phyloP scores from a whole-genome alignment of 345 rosid genomes.

The Combretum micranthum region DNA sequence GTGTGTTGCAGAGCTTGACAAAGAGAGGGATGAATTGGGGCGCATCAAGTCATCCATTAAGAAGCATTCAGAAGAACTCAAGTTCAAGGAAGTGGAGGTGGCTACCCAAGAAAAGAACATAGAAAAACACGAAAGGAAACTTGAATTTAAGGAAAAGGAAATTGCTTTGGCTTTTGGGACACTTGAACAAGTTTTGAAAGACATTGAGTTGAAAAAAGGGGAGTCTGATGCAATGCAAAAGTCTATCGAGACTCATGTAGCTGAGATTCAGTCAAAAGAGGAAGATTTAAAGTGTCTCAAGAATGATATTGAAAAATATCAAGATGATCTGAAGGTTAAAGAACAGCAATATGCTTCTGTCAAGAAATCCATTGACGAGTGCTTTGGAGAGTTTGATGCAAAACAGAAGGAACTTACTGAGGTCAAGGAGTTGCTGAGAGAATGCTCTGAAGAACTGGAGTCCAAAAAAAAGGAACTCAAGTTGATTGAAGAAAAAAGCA shows the following conservation, averaged over 20 bases:
- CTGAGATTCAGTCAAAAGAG: too few relatives aligned
- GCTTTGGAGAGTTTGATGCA: too few relatives aligned
- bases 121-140: neutral
- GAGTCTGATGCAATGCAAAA: too few relatives aligned
- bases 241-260: too few relatives aligned
- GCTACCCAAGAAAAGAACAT: neutral
- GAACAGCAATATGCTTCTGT: conserved; percentile 2
- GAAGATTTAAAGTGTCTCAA: conserved; percentile 1
- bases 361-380: too few relatives aligned
- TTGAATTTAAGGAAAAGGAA: neutral
- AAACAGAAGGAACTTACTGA: too few relatives aligned
- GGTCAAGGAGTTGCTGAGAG: too few relatives aligned
- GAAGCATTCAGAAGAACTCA: conserved; percentile 1
- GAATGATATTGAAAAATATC: conserved; percentile 4
- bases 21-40: neutral
- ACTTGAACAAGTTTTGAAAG: too few relatives aligned
- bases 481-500: conserved; percentile 1
- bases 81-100: conserved; percentile 5
- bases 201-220: neutral
- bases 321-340: conserved; percentile 4
- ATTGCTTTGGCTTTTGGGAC: too few relatives aligned
- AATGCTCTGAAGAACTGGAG: conserved; percentile 5
- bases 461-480: conserved; percentile 14
- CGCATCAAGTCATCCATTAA: neutral
- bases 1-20: neutral